Evolutionary conservation across 768 basidiomycete genomes (phyloP), one percentile per base, ranked within the genome.

Genomic region (Rhodotorula toruloides): DNA sequence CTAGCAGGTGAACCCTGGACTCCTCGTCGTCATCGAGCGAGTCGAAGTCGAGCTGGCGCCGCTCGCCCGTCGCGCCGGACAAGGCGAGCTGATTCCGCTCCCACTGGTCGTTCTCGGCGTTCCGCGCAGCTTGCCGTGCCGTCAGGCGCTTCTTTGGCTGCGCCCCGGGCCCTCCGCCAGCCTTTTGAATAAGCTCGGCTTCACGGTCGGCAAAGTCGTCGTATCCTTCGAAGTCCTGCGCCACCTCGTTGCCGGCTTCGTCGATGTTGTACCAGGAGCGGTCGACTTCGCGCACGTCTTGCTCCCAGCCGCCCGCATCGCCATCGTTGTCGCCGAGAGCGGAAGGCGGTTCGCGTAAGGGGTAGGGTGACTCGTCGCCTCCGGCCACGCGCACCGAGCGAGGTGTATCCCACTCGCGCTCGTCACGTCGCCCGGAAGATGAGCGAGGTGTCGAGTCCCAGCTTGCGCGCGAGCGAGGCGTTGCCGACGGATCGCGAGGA

Each of bases 91-190:
- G 89, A 76, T 98, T 98, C 13, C 89, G 89, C 80, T 99, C 96
- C 96, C 96, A 99, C 17, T 94, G 80, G 74, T 99, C 96, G 74
- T 96, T 98, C 77, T 99, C 96, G 31, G 91, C 91, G 74, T 98
- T 97, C 77, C 92, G 96, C 85, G 97, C 93, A 0, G 93, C 93
- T 78, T 98, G 93, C 63, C 87, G 82, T 9, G 96, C 96, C 2
- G 92, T 94, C 25, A 96, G 85, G 79, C 87, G 88, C 79, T 87
- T 91, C 86, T 87, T 71, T 9, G 57, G 56, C 12, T n/a, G n/a
- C n/a, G 58, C 65, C 6, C 16, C 48, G 12, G n/a, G 50, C 13
- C 42, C 50, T 1, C 54, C 68, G 12, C 67, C 74, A 1, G 77
- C 78, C 49, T 77, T 76, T 32, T 67, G 68, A 54, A 76, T 63